Evolutionary conservation across 2,329 filamentous ascomycete genomes (phyloP).

Genomic region (Bipolaris sorokiniana): DNA sequence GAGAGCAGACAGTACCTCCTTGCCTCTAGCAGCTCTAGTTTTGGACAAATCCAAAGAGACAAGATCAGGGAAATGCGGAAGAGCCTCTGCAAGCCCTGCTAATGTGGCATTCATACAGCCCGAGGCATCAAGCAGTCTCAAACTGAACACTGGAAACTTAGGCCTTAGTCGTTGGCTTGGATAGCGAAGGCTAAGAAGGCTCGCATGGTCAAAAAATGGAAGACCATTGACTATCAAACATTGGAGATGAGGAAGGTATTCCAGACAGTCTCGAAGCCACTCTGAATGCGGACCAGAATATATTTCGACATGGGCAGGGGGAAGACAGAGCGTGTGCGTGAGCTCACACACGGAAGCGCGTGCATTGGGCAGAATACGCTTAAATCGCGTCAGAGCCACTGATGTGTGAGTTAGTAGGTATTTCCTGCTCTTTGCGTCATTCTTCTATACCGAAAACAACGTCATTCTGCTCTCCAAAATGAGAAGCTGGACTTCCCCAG

Average conservation of each 20-base stretch:
- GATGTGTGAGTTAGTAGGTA: conserved; percentile 14
- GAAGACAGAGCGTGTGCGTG: conserved; percentile 67
- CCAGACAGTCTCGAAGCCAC: conserved; percentile 66
- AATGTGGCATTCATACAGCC: conserved; percentile 65
- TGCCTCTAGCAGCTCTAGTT: conserved; percentile 58
- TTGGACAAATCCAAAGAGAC: conserved; percentile 65
- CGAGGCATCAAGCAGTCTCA: conserved; percentile 64
- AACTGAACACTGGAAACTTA: conserved; percentile 51
- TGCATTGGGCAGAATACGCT: conserved; percentile 61
- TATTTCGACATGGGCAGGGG: conserved; percentile 65
- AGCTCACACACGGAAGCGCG: conserved; percentile 60
- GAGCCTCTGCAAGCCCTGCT: conserved; percentile 57
- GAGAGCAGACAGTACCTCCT: conserved; percentile 56
- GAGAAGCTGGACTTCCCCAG: conserved; percentile 68
- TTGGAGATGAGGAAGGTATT: conserved; percentile 64
- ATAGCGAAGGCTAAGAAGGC: conserved; percentile 58
- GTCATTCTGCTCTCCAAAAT: conserved; percentile 66
- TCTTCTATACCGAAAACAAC: conserved; percentile 58
- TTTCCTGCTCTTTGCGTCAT: background rate
- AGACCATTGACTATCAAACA: conserved; percentile 64
- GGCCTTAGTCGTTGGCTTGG: conserved; percentile 35
- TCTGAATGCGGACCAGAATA: conserved; percentile 64
- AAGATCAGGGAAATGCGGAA: conserved; percentile 60
- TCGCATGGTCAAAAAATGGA: conserved; percentile 67
- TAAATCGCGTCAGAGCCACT: conserved; percentile 66